Conservation (phyloP, 169 alveolate species). For the Cryptosporidium viatorum region DNA sequence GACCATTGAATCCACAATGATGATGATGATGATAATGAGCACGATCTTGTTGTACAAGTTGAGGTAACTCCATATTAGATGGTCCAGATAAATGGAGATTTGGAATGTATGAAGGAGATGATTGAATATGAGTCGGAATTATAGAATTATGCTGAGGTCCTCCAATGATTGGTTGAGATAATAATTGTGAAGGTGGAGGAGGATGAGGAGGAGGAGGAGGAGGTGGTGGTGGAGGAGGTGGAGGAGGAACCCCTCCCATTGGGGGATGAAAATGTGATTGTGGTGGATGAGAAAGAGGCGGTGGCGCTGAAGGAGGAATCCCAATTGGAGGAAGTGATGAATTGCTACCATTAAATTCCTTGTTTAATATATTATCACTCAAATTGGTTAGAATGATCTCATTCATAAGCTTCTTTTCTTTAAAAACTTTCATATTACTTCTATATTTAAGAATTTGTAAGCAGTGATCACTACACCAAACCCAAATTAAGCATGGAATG, state of each 20-base stretch:
- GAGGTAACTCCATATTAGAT: neutral
- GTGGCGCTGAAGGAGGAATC: neutral
- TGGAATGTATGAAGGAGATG: conserved; percentile 47
- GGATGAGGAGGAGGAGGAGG: neutral
- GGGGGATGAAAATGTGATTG: neutral
- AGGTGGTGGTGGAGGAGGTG: neutral
- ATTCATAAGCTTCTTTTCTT: conserved; percentile 47
- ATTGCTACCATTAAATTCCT: neutral
- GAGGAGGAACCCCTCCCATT: neutral
- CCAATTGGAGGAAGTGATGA: conserved; percentile 21
- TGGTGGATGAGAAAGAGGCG: neutral
- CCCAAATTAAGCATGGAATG: conserved; percentile 72
- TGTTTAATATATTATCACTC: conserved; percentile 19
- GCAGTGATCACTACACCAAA: conserved; percentile 74
- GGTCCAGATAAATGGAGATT: neutral
- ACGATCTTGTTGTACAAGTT: neutral
- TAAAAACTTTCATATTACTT: conserved; percentile 17
- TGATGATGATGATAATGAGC: neutral
- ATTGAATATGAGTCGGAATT: conserved; percentile 6
- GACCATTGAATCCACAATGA: neutral
- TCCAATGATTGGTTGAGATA: conserved; percentile 9
- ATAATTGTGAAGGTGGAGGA: neutral
- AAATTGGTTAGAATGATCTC: conserved; percentile 35
- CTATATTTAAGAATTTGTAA: conserved; percentile 49
- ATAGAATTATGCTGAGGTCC: neutral